Evolutionary conservation across 441 rosid species (phyloP).

Genomic region (Lagerstroemia fauriei): DNA sequence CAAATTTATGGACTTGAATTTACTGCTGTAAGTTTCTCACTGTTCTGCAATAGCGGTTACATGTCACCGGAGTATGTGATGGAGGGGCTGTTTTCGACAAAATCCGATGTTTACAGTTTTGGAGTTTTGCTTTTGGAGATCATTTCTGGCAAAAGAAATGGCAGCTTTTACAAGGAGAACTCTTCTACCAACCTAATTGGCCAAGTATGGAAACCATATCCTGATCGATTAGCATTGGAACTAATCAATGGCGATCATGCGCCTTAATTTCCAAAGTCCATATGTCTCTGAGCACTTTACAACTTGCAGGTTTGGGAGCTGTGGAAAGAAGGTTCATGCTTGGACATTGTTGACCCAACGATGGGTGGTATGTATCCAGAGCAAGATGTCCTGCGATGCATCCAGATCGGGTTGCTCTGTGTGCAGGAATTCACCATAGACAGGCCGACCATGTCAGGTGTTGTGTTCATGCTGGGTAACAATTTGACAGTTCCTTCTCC

Average conservation of each 20-base stretch:
- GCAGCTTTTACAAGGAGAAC: conserved; percentile 52
- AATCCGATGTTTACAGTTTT: conserved; percentile 74
- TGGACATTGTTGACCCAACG: conserved; percentile 50
- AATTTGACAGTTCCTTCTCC: conserved; percentile 6
- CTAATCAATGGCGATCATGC: not conserved
- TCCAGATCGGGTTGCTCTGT: conserved; percentile 54
- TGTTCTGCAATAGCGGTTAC: conserved; percentile 52
- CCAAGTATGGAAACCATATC: conserved; percentile 47
- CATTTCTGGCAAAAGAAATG: conserved; percentile 64
- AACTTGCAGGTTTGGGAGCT: conserved; percentile 59
- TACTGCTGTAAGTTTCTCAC: not conserved
- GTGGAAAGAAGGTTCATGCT: conserved; percentile 63
- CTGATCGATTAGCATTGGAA: not conserved
- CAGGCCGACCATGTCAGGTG: conserved; percentile 48
- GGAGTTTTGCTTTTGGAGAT: conserved; percentile 73
- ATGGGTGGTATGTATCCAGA: conserved; percentile 34
- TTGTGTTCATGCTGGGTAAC: conserved; percentile 46
- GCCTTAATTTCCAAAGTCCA: no score
- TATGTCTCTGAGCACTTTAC: not conserved
- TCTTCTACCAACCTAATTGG: conserved; percentile 55
- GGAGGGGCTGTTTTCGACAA: conserved; percentile 65
- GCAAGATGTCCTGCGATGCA: conserved; percentile 63
- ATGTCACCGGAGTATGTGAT: conserved; percentile 84
- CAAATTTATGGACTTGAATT: no score
- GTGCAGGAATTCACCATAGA: conserved; percentile 51